Percentiles rank a stretch among this genome's conserved stretches.
Evolutionary conservation across 208 protist genomes (phyloP).

Genomic region (Herpetomonas tarakana): DNA sequence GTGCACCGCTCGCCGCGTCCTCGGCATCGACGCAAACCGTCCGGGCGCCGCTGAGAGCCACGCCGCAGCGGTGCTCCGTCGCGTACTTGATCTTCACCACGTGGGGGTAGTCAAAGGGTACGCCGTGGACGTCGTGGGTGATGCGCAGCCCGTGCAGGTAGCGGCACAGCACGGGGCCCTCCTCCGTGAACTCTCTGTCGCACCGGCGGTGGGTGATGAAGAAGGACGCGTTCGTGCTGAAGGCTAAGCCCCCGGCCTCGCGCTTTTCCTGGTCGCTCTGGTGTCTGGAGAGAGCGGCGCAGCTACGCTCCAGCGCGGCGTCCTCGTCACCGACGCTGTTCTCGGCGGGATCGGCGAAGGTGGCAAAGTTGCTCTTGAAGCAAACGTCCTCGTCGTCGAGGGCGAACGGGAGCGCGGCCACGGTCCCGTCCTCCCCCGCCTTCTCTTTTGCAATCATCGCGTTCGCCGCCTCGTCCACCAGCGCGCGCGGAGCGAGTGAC

Average conservation of each 20-base stretch:
- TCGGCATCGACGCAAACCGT: background rate
- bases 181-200: constrained; percentile 61
- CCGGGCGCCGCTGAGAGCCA: constrained; percentile 49
- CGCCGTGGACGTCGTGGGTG: constrained; percentile 24
- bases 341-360: constrained; percentile 32
- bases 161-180: constrained; percentile 49
- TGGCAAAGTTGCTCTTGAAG: constrained; percentile 77
- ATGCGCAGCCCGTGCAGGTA: constrained; percentile 44
- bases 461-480: background rate
- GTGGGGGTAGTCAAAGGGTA: constrained; percentile 45
- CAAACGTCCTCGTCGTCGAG: constrained; percentile 63
- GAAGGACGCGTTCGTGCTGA: constrained; percentile 13
- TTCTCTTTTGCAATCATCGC: background rate
- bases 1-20: too few relatives aligned
- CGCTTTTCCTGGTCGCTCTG: background rate
- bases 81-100: constrained; percentile 55
- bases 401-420: background rate
- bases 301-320: constrained; percentile 15
- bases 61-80: constrained; percentile 70
- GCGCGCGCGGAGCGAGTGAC: too few relatives aligned
- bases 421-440: too few relatives aligned
- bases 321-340: constrained; percentile 23
- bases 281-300: background rate
- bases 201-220: constrained; percentile 61
- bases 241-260: background rate